Evolutionary conservation across 768 basidiomycete genomes (phyloP).

Genomic region (Leccinum fibrillosum): DNA sequence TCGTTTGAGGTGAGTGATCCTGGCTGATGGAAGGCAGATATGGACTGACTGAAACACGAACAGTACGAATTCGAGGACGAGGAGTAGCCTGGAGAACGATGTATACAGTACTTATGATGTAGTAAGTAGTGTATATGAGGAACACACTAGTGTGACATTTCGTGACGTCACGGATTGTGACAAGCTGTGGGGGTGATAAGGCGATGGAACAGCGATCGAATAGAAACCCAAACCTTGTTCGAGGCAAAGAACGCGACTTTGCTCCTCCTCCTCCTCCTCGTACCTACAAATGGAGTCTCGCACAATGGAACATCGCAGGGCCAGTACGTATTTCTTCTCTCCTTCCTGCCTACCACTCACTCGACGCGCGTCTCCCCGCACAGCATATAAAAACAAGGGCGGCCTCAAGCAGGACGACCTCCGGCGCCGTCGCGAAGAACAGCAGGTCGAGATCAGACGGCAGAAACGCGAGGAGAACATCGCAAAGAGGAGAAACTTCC

Average conservation of each 20-base stretch:
- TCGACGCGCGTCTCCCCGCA: slow-evolving; percentile 38
- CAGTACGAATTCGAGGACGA: slow-evolving; percentile 79
- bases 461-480: slow-evolving; percentile 99
- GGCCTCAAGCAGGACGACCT: slow-evolving; percentile 90
- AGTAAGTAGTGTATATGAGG: neutral
- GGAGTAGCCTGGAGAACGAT: slow-evolving; percentile 28
- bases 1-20: slow-evolving; percentile 72
- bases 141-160: neutral
- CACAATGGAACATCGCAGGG: slow-evolving; percentile 72
- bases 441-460: slow-evolving; percentile 97
- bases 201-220: slow-evolving; percentile 2
- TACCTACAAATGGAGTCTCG: slow-evolving; percentile 50
- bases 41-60: slow-evolving; percentile 18
- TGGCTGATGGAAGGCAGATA: neutral
- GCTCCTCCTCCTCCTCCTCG: neutral
- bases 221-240: slow-evolving; percentile 4
- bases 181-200: slow-evolving; percentile 23
- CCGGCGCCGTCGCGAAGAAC: slow-evolving; percentile 94
- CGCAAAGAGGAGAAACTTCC: slow-evolving; percentile 93
- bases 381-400: slow-evolving; percentile 91
- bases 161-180: neutral
- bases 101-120: neutral
- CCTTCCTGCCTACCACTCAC: slow-evolving; percentile 7
- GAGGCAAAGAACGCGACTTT: slow-evolving; percentile 12
- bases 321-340: slow-evolving; percentile 44